phyloP scores from a whole-genome alignment of 495 filamentous ascomycete species.

The Gamarada debralockiae region DNA sequence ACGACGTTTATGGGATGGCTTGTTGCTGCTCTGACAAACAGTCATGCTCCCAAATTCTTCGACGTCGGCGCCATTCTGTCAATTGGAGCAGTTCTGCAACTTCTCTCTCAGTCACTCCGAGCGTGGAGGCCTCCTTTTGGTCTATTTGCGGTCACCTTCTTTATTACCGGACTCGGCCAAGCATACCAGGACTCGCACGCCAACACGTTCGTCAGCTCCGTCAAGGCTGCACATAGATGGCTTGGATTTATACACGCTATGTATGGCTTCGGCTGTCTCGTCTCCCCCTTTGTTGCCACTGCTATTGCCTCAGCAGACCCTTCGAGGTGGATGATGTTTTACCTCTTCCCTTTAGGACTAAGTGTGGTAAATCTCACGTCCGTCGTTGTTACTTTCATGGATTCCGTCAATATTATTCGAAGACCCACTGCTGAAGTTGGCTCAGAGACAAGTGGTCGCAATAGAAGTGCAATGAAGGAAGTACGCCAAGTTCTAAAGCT shows the following conservation, averaged over 20 bases:
- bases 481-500: constrained; percentile 27
- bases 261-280: constrained; percentile 48
- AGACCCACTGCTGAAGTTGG: constrained; percentile 21
- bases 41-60: constrained; percentile 38
- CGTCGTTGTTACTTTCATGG: constrained; percentile 33
- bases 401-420: constrained; percentile 21
- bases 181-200: constrained; percentile 51
- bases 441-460: background rate
- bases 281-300: constrained; percentile 47
- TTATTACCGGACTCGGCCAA: constrained; percentile 44
- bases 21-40: constrained; percentile 42
- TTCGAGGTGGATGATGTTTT: constrained; percentile 39
- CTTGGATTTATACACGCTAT: constrained; percentile 53
- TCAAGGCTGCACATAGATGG: constrained; percentile 48
- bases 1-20: constrained; percentile 45
- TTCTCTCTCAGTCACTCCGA: constrained; percentile 41
- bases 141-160: constrained; percentile 44
- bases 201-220: constrained; percentile 46
- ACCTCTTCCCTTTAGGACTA: constrained; percentile 37
- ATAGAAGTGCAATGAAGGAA: constrained; percentile 25
- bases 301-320: constrained; percentile 32
- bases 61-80: constrained; percentile 43
- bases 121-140: constrained; percentile 45
- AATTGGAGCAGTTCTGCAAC: constrained; percentile 44
- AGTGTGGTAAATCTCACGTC: constrained; percentile 35